Evolutionary conservation across 371 early-diverging fungal species (phyloP).

Genomic region (Dipsacomyces acuminosporus): DNA sequence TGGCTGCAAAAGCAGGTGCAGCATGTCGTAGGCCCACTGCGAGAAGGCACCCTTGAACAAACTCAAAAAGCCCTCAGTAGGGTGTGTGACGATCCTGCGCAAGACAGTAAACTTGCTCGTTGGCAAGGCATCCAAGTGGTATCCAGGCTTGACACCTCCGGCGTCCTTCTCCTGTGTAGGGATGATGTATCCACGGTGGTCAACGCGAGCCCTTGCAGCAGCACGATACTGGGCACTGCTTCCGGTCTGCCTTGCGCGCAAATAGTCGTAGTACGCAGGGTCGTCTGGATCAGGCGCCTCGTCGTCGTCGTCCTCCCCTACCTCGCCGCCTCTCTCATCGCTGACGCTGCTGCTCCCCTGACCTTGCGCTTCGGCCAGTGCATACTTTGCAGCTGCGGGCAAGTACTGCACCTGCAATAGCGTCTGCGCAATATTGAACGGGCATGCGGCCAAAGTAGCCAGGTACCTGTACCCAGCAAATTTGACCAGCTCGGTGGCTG

Average conservation of each 20-base stretch:
- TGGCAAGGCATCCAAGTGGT: slow-evolving; percentile 41
- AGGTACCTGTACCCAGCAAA: slow-evolving; percentile 64
- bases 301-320: slow-evolving; percentile 7
- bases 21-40: slow-evolving; percentile 68
- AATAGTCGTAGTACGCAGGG: slow-evolving; percentile 45
- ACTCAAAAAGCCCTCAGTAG: slow-evolving; percentile 49
- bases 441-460: slow-evolving; percentile 60
- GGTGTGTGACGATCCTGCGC: slow-evolving; percentile 32
- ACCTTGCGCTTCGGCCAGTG: slow-evolving; percentile 3
- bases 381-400: slow-evolving; percentile 52
- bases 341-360: slow-evolving; percentile 2
- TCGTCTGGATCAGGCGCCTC: slow-evolving; percentile 37
- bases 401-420: slow-evolving; percentile 75
- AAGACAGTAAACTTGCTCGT: slow-evolving; percentile 32
- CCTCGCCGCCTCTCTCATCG: neutral
- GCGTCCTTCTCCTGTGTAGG: slow-evolving; percentile 1
- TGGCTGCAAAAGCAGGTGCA: slow-evolving; percentile 65
- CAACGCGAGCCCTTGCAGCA: slow-evolving; percentile 19
- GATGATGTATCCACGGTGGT: slow-evolving; percentile 40
- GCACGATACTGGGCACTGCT: slow-evolving; percentile 11
- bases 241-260: slow-evolving; percentile 31
- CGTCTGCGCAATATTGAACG: slow-evolving; percentile 72
- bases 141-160: slow-evolving; percentile 26
- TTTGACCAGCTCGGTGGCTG: slow-evolving; percentile 53
- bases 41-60: slow-evolving; percentile 61